Conservation (phyloP, 495 filamentous ascomycete genomes). For the Articulospora tetracladia region DNA sequence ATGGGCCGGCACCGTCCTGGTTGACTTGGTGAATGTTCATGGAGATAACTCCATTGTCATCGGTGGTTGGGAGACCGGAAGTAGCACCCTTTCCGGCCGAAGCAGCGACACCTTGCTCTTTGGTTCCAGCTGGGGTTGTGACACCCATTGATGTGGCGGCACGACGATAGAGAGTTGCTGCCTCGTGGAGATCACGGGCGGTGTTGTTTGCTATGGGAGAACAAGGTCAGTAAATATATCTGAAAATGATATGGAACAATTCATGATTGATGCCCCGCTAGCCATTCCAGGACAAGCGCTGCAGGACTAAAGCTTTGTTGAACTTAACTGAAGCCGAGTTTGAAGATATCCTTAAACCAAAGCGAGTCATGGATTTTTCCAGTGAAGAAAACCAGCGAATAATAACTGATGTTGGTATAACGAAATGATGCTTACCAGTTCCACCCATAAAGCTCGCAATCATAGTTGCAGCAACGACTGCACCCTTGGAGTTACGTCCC, state of each 20-base stretch:
- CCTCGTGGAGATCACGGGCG: not conserved
- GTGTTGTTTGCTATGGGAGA: not conserved
- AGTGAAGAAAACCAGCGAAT: too few relatives aligned
- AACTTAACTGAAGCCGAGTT: too few relatives aligned
- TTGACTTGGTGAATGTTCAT: slow-evolving; percentile 29
- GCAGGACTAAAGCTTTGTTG: too few relatives aligned
- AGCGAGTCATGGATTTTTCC: too few relatives aligned
- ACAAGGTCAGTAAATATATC: too few relatives aligned
- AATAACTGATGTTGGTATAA: too few relatives aligned
- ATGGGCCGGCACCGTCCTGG: slow-evolving; percentile 31
- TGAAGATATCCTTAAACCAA: too few relatives aligned
- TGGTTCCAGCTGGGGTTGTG: not conserved
- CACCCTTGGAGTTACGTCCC: not conserved
- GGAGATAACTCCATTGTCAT: not conserved
- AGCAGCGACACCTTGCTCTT: slow-evolving; percentile 1
- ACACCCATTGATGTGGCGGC: not conserved
- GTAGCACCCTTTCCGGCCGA: not conserved
- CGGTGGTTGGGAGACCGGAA: slow-evolving; percentile 1
- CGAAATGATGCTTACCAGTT: not conserved
- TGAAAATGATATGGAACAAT: too few relatives aligned
- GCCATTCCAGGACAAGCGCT: too few relatives aligned
- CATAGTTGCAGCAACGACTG: not conserved
- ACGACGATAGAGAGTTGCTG: not conserved
- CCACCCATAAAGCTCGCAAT: not conserved
- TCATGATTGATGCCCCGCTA: too few relatives aligned